These are phyloP conservation scores for Eimeria praecox DNA, from an alignment of 169 alveolate species.

Conservation along the genomic window DNA sequence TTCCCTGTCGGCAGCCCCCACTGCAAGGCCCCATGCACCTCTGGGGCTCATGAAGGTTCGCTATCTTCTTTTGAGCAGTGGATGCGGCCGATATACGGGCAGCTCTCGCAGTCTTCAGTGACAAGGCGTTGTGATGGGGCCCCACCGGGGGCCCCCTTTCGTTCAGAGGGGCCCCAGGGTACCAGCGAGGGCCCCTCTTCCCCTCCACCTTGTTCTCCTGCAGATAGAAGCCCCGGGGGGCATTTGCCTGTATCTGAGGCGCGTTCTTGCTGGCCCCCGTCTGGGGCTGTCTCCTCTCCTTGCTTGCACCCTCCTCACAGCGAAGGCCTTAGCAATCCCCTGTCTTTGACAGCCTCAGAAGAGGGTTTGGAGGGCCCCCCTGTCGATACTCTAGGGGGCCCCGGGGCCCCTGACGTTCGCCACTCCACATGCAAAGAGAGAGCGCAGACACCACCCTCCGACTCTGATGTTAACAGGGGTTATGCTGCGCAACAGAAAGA, in stretches of 20 bases:
- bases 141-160: conserved; percentile 1
- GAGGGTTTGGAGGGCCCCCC: not conserved
- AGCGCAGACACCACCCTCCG: not conserved
- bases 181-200: not conserved
- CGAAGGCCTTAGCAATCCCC: not conserved
- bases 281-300: not conserved
- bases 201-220: not conserved
- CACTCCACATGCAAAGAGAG: not conserved
- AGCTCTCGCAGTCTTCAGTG: not conserved
- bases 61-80: not conserved
- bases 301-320: not conserved
- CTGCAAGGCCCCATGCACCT: not conserved
- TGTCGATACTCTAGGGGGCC: not conserved
- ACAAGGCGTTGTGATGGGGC: not conserved
- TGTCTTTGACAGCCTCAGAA: too few species aligned
- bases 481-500: not conserved
- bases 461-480: not conserved
- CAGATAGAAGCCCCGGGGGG: not conserved
- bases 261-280: not conserved
- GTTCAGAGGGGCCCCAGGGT: not conserved
- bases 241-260: not conserved
- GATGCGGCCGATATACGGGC: conserved; percentile 12
- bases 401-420: not conserved
- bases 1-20: not conserved
- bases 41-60: not conserved